Evolutionary conservation across 345 rosid genomes (phyloP).

Genomic region (Acer negundo): DNA sequence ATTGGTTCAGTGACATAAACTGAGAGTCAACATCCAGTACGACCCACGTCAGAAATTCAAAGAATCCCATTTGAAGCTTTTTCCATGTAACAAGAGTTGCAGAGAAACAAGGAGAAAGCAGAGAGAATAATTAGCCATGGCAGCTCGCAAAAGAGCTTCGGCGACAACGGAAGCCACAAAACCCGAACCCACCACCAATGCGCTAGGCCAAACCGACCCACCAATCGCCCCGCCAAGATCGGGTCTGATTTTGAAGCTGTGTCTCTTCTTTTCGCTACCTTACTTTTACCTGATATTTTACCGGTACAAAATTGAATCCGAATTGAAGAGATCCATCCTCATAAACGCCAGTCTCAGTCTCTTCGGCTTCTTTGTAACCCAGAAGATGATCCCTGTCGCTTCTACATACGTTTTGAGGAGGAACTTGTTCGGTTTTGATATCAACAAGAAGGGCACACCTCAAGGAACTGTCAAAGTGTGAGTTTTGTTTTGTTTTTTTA

Average conservation of each 20-base stretch:
- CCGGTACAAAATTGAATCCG: slow-evolving; percentile 61
- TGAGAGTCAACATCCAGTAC: background rate
- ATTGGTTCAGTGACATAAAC: too few species aligned
- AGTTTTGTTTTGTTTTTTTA: slow-evolving; percentile 25
- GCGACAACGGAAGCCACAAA: slow-evolving; percentile 16
- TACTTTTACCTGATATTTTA: slow-evolving; percentile 70
- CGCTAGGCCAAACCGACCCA: slow-evolving; percentile 32
- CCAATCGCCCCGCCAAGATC: slow-evolving; percentile 74
- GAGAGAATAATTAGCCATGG: background rate
- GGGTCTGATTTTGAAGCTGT: slow-evolving; percentile 55
- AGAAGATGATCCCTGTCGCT: slow-evolving; percentile 86
- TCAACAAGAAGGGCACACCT: slow-evolving; percentile 88
- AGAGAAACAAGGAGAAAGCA: background rate
- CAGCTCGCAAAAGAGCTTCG: slow-evolving; percentile 62
- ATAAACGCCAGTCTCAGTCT: slow-evolving; percentile 82
- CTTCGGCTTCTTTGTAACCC: slow-evolving; percentile 69
- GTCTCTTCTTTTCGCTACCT: slow-evolving; percentile 49
- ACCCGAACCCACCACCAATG: slow-evolving; percentile 2
- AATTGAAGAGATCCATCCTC: slow-evolving; percentile 72
- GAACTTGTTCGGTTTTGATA: slow-evolving; percentile 91
- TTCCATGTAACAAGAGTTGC: too few species aligned
- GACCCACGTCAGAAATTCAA: background rate
- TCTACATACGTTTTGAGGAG: slow-evolving; percentile 81
- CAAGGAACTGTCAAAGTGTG: slow-evolving; percentile 92
- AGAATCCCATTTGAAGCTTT: background rate